Evolutionary conservation across 108 stramenopile species (phyloP).

Genomic region (Cyclotella sp.): DNA sequence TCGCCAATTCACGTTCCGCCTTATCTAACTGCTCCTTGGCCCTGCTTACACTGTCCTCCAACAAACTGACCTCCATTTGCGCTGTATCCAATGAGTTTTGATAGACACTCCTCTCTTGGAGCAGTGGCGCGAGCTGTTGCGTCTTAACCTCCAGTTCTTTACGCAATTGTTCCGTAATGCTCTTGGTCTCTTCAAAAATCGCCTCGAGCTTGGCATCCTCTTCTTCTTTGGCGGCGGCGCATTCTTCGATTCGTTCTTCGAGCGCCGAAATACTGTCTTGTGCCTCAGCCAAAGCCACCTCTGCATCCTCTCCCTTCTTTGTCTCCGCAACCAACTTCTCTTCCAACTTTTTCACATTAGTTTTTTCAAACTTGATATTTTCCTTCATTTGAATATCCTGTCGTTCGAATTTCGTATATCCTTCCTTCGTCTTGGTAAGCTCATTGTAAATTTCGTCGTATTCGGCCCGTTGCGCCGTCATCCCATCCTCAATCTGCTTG

Average conservation of each 20-base stretch:
- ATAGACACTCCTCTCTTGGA: slow-evolving; percentile 79
- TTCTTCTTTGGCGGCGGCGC: slow-evolving; percentile 47
- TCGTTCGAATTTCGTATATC: slow-evolving; percentile 89
- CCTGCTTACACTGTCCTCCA: slow-evolving; percentile 77
- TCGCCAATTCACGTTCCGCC: slow-evolving; percentile 79
- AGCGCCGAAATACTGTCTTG: slow-evolving; percentile 71
- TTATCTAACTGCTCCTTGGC: slow-evolving; percentile 75
- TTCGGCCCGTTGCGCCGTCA: slow-evolving; percentile 61
- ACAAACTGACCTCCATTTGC: slow-evolving; percentile 80
- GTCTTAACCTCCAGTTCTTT: slow-evolving; percentile 88
- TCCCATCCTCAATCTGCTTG: slow-evolving; percentile 67
- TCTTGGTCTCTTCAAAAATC: slow-evolving; percentile 81
- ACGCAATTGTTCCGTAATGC: slow-evolving; percentile 83
- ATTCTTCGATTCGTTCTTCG: slow-evolving; percentile 63
- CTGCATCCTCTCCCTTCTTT: slow-evolving; percentile 66
- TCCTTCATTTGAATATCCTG: slow-evolving; percentile 93
- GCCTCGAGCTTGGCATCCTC: slow-evolving; percentile 81
- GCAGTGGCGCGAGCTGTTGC: slow-evolving; percentile 81
- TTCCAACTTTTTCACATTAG: slow-evolving; percentile 76
- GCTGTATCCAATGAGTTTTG: slow-evolving; percentile 84
- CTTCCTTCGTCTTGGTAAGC: slow-evolving; percentile 83
- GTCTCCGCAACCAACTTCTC: slow-evolving; percentile 69
- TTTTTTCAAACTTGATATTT: slow-evolving; percentile 89
- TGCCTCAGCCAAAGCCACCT: slow-evolving; percentile 57
- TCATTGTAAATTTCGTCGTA: slow-evolving; percentile 68